Percentiles rank a stretch among this genome's conserved stretches.
Evolutionary conservation across 1,139 yeast genomes (phyloP).

Genomic region (Nadsonia starkeyi-henricii): DNA sequence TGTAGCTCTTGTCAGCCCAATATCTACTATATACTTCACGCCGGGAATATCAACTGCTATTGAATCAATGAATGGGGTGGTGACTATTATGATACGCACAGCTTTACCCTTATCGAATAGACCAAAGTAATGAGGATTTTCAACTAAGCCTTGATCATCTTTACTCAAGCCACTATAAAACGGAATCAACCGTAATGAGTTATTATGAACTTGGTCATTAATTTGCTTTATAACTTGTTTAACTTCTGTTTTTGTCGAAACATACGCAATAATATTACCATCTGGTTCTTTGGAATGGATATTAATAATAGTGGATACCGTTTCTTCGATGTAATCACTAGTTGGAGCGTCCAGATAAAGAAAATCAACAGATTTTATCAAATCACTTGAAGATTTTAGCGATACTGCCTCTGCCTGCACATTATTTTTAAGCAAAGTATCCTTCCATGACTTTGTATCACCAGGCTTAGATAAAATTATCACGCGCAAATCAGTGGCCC

Average conservation of each 20-base stretch:
- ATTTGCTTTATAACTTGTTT: constrained; percentile 46
- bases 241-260: constrained; percentile 97
- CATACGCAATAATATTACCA: constrained; percentile 78
- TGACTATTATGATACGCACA: background rate
- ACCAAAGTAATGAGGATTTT: background rate
- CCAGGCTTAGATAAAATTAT: constrained; percentile 96
- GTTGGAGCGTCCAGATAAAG: constrained; percentile 95
- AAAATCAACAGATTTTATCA: constrained; percentile 73
- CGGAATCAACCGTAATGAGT: background rate
- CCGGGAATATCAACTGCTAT: constrained; percentile 29
- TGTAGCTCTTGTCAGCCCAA: constrained; percentile 92
- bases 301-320: constrained; percentile 86
- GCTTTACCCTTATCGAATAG: background rate
- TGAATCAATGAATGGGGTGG: background rate
- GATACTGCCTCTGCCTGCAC: constrained; percentile 95
- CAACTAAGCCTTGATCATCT: background rate
- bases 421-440: constrained; percentile 51
- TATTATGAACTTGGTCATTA: background rate
- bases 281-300: constrained; percentile 93
- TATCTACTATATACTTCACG: constrained; percentile 91
- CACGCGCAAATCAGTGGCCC: constrained; percentile 80
- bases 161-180: background rate
- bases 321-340: constrained; percentile 86
- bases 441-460: constrained; percentile 92
- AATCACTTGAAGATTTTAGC: constrained; percentile 53